phyloP scores from a whole-genome alignment of 2,329 filamentous ascomycete species.

The Fusarium avenaceum region DNA sequence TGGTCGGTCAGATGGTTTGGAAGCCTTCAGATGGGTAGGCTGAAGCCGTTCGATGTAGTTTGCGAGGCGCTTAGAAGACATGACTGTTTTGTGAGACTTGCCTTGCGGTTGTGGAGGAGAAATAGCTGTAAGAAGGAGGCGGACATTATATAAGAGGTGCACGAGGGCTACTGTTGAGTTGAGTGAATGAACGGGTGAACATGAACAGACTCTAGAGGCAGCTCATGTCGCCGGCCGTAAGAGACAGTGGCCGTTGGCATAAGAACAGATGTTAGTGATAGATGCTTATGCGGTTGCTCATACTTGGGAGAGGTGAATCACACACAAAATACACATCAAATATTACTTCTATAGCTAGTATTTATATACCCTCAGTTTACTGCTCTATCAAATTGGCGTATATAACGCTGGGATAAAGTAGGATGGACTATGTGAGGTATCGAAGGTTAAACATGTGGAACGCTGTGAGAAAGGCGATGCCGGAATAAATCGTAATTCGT shows the following conservation, averaged over 20 bases:
- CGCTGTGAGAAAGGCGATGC: background rate
- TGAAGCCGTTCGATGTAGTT: slow-evolving; percentile 36
- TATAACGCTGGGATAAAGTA: background rate
- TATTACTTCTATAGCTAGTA: background rate
- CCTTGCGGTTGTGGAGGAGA: background rate
- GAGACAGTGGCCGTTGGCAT: background rate
- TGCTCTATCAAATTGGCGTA: background rate
- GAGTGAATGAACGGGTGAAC: background rate
- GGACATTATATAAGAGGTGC: background rate
- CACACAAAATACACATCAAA: background rate
- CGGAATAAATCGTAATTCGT: background rate
- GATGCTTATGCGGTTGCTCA: background rate
- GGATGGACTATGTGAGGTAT: background rate
- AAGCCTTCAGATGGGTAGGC: background rate
- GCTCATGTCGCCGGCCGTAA: background rate
- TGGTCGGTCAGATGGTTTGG: slow-evolving; percentile 7
- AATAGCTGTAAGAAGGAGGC: background rate
- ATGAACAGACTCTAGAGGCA: background rate
- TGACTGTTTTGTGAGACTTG: background rate
- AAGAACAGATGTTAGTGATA: background rate
- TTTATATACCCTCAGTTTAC: background rate
- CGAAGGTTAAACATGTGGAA: background rate
- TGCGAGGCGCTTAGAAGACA: slow-evolving; percentile 27
- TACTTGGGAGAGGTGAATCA: background rate
- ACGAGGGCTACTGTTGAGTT: background rate